A percentile compares a stretch with the other conserved stretches of the same genome.
Evolutionary conservation across 1,284 basidiomycete genomes (phyloP).

Genomic region (Pseudozyma tsukubaensis): DNA sequence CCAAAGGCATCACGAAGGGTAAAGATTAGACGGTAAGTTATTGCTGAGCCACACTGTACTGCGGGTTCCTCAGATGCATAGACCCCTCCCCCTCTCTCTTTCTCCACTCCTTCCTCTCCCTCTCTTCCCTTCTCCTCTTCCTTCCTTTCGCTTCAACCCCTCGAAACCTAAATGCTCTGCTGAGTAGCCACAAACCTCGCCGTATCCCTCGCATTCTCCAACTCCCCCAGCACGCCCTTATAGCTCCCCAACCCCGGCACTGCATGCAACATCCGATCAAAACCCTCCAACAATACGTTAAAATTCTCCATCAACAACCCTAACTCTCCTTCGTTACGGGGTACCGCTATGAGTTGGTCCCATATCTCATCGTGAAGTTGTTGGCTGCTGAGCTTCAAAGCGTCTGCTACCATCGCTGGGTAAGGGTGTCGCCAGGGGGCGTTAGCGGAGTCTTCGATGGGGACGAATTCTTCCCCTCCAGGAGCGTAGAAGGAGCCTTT

Average conservation of each 20-base stretch:
- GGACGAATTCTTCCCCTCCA: conserved; percentile 12
- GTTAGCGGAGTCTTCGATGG: conserved; percentile 39
- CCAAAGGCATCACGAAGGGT: too few relatives aligned
- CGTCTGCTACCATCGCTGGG: conserved; percentile 45
- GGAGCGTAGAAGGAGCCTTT: conserved; percentile 33
- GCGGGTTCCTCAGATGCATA: too few relatives aligned
- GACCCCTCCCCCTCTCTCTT: too few relatives aligned
- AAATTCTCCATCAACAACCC: conserved; percentile 34
- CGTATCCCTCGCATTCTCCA: conserved; percentile 43
- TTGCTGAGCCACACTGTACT: too few relatives aligned
- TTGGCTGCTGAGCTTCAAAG: conserved; percentile 26
- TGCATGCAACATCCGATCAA: conserved; percentile 36
- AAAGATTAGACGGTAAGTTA: too few relatives aligned
- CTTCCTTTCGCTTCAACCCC: neutral
- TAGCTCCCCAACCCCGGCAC: conserved; percentile 43
- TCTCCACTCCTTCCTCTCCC: too few relatives aligned
- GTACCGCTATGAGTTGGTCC: conserved; percentile 40
- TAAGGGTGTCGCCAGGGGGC: conserved; percentile 52
- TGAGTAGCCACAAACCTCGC: conserved; percentile 44
- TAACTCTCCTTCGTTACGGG: conserved; percentile 31
- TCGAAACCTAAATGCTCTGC: neutral
- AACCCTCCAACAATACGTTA: conserved; percentile 33
- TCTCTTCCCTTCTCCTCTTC: neutral
- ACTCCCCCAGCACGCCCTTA: conserved; percentile 19
- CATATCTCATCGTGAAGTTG: conserved; percentile 50